Evolutionary conservation across 805 yeast genomes (phyloP).

Genomic region (Metschnikowia kunwiensis): DNA sequence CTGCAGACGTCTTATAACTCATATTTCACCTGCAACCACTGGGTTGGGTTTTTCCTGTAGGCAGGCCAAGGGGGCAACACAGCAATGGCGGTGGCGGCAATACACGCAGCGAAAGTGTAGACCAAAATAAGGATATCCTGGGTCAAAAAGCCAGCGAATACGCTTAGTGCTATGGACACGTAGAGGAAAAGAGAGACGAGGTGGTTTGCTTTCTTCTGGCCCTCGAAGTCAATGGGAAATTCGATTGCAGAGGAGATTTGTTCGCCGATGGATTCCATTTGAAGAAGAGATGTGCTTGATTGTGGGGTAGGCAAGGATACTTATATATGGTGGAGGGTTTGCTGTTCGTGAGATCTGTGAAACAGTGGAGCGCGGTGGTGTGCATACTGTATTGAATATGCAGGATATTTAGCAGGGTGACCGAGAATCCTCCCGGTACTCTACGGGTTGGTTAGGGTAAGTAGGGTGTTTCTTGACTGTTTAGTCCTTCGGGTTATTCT

Average conservation of each 20-base stretch:
- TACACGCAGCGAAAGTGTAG: slow-evolving; percentile 34
- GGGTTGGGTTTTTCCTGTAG: slow-evolving; percentile 48
- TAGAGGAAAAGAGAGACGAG: slow-evolving; percentile 25
- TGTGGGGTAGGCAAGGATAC: slow-evolving; percentile 6
- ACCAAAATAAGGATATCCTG: slow-evolving; percentile 43
- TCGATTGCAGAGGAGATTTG: slow-evolving; percentile 20
- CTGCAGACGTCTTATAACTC: slow-evolving; percentile 15
- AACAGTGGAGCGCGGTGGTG: too few relatives aligned
- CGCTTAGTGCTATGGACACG: slow-evolving; percentile 33
- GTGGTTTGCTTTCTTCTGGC: slow-evolving; percentile 46
- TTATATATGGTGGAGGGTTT: slow-evolving; percentile 6
- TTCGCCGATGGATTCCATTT: slow-evolving; percentile 18
- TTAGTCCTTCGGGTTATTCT: too few relatives aligned
- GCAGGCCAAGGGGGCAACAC: slow-evolving; percentile 59
- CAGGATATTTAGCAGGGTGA: too few relatives aligned
- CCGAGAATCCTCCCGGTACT: too few relatives aligned
- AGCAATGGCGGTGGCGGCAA: slow-evolving; percentile 28
- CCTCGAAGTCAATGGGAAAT: slow-evolving; percentile 49
- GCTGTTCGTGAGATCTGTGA: slow-evolving; percentile 4
- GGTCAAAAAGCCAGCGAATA: slow-evolving; percentile 46
- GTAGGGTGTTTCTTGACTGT: too few relatives aligned
- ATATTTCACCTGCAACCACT: slow-evolving; percentile 44
- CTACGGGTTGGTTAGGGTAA: too few relatives aligned
- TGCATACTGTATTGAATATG: too few relatives aligned
- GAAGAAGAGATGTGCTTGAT: neutral